phyloP scores from a whole-genome alignment of 768 basidiomycete genomes.

The Lactarius deliciosus region DNA sequence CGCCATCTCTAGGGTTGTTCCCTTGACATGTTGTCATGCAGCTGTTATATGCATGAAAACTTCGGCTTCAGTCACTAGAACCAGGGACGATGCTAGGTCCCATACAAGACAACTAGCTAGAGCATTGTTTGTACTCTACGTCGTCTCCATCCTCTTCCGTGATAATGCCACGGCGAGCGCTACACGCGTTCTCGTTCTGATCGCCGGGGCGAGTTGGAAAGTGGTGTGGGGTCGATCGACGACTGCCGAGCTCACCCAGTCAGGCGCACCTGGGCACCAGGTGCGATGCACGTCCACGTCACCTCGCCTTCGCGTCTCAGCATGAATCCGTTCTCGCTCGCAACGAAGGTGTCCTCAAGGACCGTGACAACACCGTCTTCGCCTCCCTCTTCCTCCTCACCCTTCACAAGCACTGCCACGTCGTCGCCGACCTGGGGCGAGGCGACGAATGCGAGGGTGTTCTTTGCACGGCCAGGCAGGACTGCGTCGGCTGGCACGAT shows the following conservation, averaged over 20 bases:
- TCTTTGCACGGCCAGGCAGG: neutral
- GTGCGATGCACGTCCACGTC: constrained; percentile 45
- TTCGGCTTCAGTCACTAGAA: neutral
- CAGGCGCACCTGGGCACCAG: constrained; percentile 38
- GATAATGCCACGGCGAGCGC: no score
- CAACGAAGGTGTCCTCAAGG: constrained; percentile 40
- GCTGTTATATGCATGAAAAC: no score
- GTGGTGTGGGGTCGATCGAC: no score
- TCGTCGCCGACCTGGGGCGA: neutral
- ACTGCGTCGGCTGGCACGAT: no score
- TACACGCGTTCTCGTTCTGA: no score
- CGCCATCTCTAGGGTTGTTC: no score
- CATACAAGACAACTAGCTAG: no score
- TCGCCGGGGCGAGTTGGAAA: no score
- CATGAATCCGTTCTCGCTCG: constrained; percentile 55
- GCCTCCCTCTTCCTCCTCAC: constrained; percentile 2
- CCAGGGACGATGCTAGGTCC: no score
- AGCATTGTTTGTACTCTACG: neutral
- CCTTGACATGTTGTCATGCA: no score
- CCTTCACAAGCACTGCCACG: neutral
- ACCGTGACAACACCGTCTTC: constrained; percentile 25
- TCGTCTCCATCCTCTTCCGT: neutral
- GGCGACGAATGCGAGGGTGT: constrained; percentile 11
- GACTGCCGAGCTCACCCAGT: constrained; percentile 25
- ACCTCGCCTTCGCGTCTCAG: constrained; percentile 37